Conservation (phyloP, 1,139 yeast species). For the Taphrina pruni region DNA sequence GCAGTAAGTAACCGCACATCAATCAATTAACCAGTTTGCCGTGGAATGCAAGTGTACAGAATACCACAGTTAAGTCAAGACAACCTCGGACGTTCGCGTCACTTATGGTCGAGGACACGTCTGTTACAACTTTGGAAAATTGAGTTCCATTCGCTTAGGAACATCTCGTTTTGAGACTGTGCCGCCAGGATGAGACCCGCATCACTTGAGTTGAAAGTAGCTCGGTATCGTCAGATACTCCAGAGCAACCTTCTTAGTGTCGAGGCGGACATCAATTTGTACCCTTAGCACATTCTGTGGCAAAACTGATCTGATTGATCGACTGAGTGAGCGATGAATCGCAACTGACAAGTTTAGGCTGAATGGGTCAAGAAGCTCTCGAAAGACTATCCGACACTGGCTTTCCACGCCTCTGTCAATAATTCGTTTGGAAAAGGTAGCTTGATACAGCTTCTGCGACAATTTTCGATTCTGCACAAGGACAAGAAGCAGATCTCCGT, state of each 20-base stretch:
- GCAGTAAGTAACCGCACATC: constrained; percentile 73
- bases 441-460: constrained; percentile 87
- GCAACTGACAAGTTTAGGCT: constrained; percentile 63
- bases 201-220: constrained; percentile 43
- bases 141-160: constrained; percentile 56
- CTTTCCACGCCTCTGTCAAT: constrained; percentile 97
- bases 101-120: constrained; percentile 53
- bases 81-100: constrained; percentile 58
- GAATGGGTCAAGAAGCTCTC: constrained; percentile 98
- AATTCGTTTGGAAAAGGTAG: constrained; percentile 98
- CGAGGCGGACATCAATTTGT: constrained; percentile 51
- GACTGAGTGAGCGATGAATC: too few species aligned
- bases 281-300: background rate
- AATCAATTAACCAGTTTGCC: constrained; percentile 50
- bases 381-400: constrained; percentile 89
- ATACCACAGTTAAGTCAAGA: constrained; percentile 58
- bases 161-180: constrained; percentile 59
- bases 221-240: constrained; percentile 39
- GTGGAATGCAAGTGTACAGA: background rate
- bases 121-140: constrained; percentile 98
- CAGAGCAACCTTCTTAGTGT: constrained; percentile 52
- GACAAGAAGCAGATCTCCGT: constrained; percentile 96
- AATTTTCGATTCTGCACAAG: constrained; percentile 84
- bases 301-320: background rate
- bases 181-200: constrained; percentile 46